Evolutionary conservation across 2,329 filamentous ascomycete genomes (phyloP).

Genomic region (Colletotrichum sp.): DNA sequence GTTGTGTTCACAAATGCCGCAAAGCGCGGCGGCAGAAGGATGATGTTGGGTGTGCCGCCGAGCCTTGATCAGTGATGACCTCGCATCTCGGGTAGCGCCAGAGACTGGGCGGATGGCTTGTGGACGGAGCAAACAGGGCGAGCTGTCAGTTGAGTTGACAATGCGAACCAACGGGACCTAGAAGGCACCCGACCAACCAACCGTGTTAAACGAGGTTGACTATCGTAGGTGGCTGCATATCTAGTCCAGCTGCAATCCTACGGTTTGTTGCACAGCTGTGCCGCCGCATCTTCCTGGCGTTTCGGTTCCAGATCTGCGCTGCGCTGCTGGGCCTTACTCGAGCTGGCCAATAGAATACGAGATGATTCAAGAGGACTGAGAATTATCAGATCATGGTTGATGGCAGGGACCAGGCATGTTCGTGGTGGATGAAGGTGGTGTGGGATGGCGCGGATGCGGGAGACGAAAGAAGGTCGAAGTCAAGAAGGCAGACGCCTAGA

Average conservation of each 20-base stretch:
- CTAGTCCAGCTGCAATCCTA: neutral
- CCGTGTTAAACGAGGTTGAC: neutral
- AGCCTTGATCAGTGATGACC: neutral
- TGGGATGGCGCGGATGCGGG: neutral
- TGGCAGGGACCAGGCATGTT: neutral
- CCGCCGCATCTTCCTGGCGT: neutral
- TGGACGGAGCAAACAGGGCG: neutral
- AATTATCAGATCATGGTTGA: constrained; percentile 15
- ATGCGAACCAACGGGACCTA: constrained; percentile 1
- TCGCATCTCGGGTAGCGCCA: neutral
- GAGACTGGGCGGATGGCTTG: neutral
- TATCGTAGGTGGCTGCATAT: neutral
- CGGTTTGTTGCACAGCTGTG: neutral
- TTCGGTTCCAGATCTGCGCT: constrained; percentile 8
- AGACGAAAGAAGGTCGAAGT: neutral
- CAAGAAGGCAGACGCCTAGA: neutral
- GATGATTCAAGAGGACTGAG: neutral
- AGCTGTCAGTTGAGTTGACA: constrained; percentile 1
- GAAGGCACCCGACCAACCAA: neutral
- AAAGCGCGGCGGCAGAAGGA: neutral
- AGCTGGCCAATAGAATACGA: neutral
- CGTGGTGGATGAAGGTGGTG: neutral
- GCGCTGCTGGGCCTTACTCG: neutral
- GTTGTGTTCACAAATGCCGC: neutral
- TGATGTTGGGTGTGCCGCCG: neutral